Evolutionary conservation across 2,329 filamentous ascomycete species (phyloP).

Genomic region (Colletotrichum australisinense): DNA sequence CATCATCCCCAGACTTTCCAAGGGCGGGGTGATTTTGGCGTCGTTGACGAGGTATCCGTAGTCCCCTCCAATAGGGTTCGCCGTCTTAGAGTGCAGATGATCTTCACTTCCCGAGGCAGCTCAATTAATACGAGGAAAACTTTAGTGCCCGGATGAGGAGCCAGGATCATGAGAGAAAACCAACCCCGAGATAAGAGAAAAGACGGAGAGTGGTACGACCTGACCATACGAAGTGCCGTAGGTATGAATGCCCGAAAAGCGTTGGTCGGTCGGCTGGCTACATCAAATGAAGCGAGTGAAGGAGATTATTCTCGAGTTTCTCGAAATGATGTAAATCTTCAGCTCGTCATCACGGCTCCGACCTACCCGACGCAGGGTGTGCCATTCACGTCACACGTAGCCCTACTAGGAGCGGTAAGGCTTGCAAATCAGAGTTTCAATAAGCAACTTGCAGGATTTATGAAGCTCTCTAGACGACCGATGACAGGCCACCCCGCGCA

Average conservation of each 20-base stretch:
- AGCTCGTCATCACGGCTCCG: neutral
- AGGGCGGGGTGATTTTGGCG: neutral
- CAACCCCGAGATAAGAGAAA: neutral
- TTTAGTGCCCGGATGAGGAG: neutral
- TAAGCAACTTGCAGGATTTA: neutral
- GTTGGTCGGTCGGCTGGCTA: neutral
- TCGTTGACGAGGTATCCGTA: neutral
- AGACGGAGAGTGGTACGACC: neutral
- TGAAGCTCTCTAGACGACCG: neutral
- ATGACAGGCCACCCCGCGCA: neutral
- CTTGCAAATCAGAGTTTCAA: neutral
- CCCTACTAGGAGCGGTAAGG: neutral
- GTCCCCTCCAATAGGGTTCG: neutral
- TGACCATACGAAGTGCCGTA: neutral
- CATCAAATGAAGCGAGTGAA: too few relatives aligned
- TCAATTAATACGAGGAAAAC: neutral
- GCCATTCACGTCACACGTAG: neutral
- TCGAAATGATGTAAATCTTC: neutral
- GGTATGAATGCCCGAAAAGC: neutral
- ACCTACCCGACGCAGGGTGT: neutral
- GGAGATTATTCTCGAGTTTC: neutral
- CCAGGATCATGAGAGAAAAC: neutral
- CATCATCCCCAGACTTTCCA: neutral
- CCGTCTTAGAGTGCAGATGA: neutral
- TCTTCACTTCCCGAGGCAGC: neutral